These are phyloP conservation scores for Ganoderma leucocontextum DNA, from an alignment of 1,284 basidiomycete genomes.

Conservation along the genomic window DNA sequence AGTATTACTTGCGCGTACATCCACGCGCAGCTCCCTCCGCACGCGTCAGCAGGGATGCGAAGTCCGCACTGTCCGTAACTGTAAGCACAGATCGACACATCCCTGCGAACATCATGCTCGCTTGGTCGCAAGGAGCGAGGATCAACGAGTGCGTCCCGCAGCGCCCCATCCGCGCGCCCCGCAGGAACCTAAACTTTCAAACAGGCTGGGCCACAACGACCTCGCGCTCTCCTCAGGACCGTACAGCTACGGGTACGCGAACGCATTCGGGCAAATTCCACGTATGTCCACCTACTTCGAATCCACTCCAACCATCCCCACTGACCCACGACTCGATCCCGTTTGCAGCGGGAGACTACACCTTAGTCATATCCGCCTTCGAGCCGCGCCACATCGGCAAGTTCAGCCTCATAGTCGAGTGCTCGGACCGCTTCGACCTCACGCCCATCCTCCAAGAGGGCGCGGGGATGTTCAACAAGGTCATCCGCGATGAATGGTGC, in stretches of 20 bases:
- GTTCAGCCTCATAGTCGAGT: constrained; percentile 72
- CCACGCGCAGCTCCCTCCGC: constrained; percentile 34
- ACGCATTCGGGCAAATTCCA: constrained; percentile 58
- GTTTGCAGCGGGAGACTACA: constrained; percentile 82
- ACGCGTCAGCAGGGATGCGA: constrained; percentile 37
- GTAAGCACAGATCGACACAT: constrained; percentile 69
- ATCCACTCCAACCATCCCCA: not conserved
- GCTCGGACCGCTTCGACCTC: constrained; percentile 69
- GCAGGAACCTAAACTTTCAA: constrained; percentile 5
- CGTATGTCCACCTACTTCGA: constrained; percentile 52
- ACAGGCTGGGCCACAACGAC: constrained; percentile 71
- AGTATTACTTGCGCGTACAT: constrained; percentile 76
- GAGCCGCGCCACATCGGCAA: constrained; percentile 73
- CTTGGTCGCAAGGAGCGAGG: constrained; percentile 81
- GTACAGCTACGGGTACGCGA: constrained; percentile 84
- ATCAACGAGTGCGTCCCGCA: constrained; percentile 70
- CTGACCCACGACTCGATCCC: not conserved
- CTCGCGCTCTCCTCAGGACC: constrained; percentile 78
- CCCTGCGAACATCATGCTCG: constrained; percentile 78
- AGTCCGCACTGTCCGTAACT: constrained; percentile 57
- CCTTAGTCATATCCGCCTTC: constrained; percentile 84
- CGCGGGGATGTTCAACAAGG: constrained; percentile 87
- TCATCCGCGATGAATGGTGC: constrained; percentile 75
- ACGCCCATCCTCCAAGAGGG: constrained; percentile 88
- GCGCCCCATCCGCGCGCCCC: not conserved